Evolutionary conservation across 345 rosid genomes (phyloP), one percentile per base, ranked within the genome.

Genomic region (Murraya paniculata): DNA sequence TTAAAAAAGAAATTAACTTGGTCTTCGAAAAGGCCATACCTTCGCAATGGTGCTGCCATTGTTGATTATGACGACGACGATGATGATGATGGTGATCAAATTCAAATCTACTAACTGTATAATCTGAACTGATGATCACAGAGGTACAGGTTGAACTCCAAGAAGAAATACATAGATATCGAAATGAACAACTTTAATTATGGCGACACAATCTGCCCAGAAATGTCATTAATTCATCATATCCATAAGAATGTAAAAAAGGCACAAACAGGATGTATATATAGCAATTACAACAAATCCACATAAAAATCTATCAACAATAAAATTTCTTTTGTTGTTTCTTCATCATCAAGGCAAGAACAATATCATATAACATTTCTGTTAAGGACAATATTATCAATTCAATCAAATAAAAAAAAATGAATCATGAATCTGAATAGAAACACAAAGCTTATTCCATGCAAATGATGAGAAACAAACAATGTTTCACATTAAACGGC

Each of bases 21-120:
- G 35, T 71, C 7, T 35, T 9, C 7, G 31, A 66, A 64, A 64
- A 74, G 75, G 71, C 25, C 35, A 72, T 79, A 91, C 94, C 89
- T 89, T 48, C 90, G 78, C 9, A 73, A 35, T 8, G 81, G 28
- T 56, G 65, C 28, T 74, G 84, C 82, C 90, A 87, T 87, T 72
- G 71, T 82, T 48, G 39, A 39, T 39, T 39, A 39, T 56, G 68
- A 59, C 1, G 55, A 13, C 0, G 16, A 14, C 1, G 81, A 78
- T 30, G 50, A 45, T 60, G 68, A 59, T 39, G 45, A 39, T 39
- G 9, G 0, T 4, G 81, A 78, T 50, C 50, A 45, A 45, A 45
- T 45, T 45, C 50, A 45, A 45, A 45, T 78, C 75, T 39, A 68
- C 72, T 22, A 64, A 84, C 35, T 64, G 71, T 71, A 80, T n/a